Conservation (phyloP, 495 filamentous ascomycete species). For the Sordaria brevicollis region DNA sequence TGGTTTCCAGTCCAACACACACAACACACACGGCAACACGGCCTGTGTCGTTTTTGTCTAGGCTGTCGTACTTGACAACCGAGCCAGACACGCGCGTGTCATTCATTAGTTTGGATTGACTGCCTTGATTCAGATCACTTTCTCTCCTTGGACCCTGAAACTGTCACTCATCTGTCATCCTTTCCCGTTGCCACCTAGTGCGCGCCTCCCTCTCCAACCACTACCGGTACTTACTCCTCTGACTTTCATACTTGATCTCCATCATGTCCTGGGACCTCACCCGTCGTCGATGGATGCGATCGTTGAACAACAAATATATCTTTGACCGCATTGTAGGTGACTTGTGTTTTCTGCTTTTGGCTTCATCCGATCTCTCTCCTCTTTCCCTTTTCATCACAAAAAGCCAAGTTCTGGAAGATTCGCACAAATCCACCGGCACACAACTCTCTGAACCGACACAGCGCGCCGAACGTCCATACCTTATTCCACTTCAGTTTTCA, state of each 20-base stretch:
- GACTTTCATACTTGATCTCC: conserved; percentile 1
- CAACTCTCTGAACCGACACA: neutral
- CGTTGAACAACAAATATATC: conserved; percentile 68
- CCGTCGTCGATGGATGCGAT: conserved; percentile 52
- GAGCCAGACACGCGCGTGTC: neutral
- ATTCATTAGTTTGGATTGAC: neutral
- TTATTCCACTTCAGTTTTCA: conserved; percentile 6
- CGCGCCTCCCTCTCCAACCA: neutral
- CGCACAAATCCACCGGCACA: neutral
- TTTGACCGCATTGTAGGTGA: conserved; percentile 67
- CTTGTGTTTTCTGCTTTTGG: conserved; percentile 1
- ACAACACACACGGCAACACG: neutral
- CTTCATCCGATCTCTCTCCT: conserved; percentile 9
- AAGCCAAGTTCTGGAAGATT: conserved; percentile 1
- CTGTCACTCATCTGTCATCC: neutral
- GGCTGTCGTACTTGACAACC: neutral
- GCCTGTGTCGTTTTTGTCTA: neutral
- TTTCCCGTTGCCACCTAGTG: neutral
- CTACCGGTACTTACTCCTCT: too few relatives aligned
- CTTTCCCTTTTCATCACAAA: neutral
- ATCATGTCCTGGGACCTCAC: conserved; percentile 46
- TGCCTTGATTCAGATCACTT: neutral
- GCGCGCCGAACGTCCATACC: neutral
- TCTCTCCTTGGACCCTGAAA: neutral
- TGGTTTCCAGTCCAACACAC: neutral